A percentile compares a stretch with the other conserved stretches of the same genome.
Conservation (phyloP, 176 grass and related monocot species). For the Carex scoparia region DNA sequence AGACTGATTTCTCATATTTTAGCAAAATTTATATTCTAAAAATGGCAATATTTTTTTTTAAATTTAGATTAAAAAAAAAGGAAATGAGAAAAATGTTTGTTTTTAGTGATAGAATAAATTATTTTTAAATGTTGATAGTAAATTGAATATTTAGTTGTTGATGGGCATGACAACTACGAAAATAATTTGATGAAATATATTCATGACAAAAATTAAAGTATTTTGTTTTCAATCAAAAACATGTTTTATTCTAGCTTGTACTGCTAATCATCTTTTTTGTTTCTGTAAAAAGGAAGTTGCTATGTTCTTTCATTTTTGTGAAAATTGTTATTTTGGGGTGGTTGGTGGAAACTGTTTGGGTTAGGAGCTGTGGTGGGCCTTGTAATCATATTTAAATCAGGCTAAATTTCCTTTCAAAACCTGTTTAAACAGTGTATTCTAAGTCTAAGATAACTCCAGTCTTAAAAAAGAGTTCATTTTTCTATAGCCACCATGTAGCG, state of each 20-base stretch:
- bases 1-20: neutral
- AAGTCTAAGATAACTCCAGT: neutral
- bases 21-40: neutral
- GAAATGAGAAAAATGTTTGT: too few species aligned
- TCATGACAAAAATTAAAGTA: too few species aligned
- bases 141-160: too few species aligned
- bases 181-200: too few species aligned
- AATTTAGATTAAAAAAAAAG: too few species aligned
- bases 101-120: too few species aligned
- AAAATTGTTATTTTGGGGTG: neutral
- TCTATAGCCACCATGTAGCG: neutral
- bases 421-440: neutral
- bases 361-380: neutral
- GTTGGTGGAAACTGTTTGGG: neutral
- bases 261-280: neutral
- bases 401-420: neutral
- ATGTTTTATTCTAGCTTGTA: neutral
- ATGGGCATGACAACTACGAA: too few species aligned
- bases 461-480: neutral
- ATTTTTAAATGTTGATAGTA: too few species aligned
- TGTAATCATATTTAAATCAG: neutral
- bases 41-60: too few species aligned
- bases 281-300: neutral
- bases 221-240: too few species aligned
- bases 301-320: neutral